Evolutionary conservation across 2,329 filamentous ascomycete genomes (phyloP).

Genomic region (Didymella lethalis): DNA sequence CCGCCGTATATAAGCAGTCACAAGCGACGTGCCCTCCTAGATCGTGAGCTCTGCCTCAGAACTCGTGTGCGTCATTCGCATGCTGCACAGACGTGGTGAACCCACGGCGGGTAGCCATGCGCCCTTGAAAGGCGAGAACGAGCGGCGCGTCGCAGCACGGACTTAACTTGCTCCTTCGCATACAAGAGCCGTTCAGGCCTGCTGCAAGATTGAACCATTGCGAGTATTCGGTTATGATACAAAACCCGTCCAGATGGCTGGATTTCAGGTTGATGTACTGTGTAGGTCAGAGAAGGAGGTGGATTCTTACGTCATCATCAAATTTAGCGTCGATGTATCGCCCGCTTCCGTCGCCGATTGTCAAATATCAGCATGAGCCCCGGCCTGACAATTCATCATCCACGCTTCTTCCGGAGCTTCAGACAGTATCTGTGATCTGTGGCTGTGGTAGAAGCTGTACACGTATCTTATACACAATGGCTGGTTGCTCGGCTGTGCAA

Average conservation of each 20-base stretch:
- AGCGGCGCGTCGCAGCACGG: not conserved
- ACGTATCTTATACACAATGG: too few species aligned
- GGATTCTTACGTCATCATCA: not conserved
- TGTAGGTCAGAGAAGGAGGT: not conserved
- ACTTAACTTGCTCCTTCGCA: not conserved
- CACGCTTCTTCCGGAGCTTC: too few species aligned
- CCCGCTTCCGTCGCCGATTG: not conserved
- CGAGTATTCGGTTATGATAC: not conserved
- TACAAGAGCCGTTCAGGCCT: too few species aligned
- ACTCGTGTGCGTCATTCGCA: not conserved
- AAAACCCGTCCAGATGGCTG: not conserved
- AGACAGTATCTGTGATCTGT: too few species aligned
- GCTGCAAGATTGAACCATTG: not conserved
- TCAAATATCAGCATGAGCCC: too few species aligned
- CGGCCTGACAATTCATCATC: too few species aligned
- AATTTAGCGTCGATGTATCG: not conserved
- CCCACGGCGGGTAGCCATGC: not conserved
- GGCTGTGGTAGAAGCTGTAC: too few species aligned
- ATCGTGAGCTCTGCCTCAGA: too few species aligned
- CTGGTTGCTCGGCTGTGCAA: too few species aligned
- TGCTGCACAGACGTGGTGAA: not conserved
- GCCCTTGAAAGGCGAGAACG: not conserved
- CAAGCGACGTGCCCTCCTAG: not conserved
- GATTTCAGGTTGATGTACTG: not conserved
- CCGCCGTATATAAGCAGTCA: not conserved